Evolutionary conservation across 2,329 filamentous ascomycete genomes (phyloP).

Genomic region (Fusarium tupiense): DNA sequence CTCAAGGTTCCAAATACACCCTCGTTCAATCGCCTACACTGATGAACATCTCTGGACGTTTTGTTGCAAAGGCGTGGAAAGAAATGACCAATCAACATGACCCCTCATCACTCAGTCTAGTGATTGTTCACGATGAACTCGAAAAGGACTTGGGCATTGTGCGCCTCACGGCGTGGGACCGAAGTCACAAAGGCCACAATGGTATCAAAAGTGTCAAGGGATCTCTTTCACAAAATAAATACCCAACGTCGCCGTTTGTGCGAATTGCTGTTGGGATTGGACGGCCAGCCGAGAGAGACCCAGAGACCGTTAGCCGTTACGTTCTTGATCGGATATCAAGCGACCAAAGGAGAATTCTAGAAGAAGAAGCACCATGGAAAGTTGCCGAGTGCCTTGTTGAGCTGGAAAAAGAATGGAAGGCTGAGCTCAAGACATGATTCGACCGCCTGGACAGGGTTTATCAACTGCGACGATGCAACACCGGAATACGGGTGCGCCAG

Average conservation of each 20-base stretch:
- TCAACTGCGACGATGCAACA: neutral
- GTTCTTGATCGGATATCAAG: constrained; percentile 75
- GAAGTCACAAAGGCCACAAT: constrained; percentile 77
- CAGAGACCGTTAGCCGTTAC: constrained; percentile 75
- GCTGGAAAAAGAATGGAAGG: constrained; percentile 54
- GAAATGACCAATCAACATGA: constrained; percentile 58
- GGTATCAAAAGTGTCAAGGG: constrained; percentile 75
- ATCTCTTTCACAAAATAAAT: constrained; percentile 55
- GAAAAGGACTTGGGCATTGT: constrained; percentile 77
- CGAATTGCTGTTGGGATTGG: constrained; percentile 88
- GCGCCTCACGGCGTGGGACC: constrained; percentile 68
- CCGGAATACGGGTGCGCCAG: neutral
- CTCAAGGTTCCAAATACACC: constrained; percentile 63
- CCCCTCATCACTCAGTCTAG: constrained; percentile 59
- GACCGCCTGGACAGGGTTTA: neutral
- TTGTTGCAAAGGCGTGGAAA: constrained; percentile 73
- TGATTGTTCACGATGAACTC: constrained; percentile 90
- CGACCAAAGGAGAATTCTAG: constrained; percentile 61
- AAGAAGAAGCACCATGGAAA: constrained; percentile 60
- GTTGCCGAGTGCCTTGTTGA: constrained; percentile 62
- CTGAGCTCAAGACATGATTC: constrained; percentile 35
- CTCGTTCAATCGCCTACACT: constrained; percentile 78
- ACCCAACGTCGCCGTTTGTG: constrained; percentile 55
- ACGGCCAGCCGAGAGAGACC: constrained; percentile 76
- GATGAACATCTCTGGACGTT: constrained; percentile 88